phyloP scores from a whole-genome alignment of 768 basidiomycete species.

The Cystofilobasidium bisporidii region DNA sequence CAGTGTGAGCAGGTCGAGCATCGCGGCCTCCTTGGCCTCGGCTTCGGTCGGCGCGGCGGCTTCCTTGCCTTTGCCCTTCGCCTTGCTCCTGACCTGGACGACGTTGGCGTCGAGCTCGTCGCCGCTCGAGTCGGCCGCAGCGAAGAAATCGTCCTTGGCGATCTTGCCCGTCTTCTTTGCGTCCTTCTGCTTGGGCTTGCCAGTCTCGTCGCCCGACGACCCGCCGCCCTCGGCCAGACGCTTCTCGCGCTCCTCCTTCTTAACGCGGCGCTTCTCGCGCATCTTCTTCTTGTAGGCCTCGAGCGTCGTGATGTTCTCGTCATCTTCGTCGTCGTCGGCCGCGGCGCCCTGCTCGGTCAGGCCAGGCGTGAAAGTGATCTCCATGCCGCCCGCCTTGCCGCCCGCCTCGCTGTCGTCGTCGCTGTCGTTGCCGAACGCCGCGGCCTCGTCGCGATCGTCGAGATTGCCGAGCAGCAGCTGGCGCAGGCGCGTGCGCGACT shows the following conservation, averaged over 20 bases:
- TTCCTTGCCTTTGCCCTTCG: constrained; percentile 28
- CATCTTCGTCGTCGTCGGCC: constrained; percentile 33
- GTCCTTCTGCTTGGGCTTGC: constrained; percentile 14
- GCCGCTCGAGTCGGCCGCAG: constrained; percentile 43
- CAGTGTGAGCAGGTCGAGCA: constrained; percentile 38
- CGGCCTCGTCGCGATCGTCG: constrained; percentile 54
- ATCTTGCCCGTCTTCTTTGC: constrained; percentile 30
- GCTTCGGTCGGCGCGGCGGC: neutral
- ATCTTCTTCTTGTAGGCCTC: constrained; percentile 82
- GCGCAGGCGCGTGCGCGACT: constrained; percentile 60
- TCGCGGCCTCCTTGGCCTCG: constrained; percentile 17
- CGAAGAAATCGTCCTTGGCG: constrained; percentile 71
- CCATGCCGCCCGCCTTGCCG: constrained; percentile 47
- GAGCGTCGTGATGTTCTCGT: constrained; percentile 71
- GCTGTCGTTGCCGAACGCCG: constrained; percentile 63
- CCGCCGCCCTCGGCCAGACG: neutral
- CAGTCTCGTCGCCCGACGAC: neutral
- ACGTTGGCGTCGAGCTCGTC: constrained; percentile 34
- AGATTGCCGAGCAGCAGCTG: constrained; percentile 53
- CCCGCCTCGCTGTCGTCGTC: constrained; percentile 27
- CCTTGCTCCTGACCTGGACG: constrained; percentile 28
- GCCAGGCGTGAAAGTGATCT: constrained; percentile 89
- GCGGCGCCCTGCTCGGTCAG: constrained; percentile 46
- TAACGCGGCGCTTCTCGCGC: constrained; percentile 74
- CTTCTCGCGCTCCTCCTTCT: constrained; percentile 52